Percentiles rank a stretch among this genome's conserved stretches.
These are phyloP conservation scores for Cymbopogon flexuosus DNA, from an alignment of 202 grass and related monocot genomes.

Conservation along the genomic window DNA sequence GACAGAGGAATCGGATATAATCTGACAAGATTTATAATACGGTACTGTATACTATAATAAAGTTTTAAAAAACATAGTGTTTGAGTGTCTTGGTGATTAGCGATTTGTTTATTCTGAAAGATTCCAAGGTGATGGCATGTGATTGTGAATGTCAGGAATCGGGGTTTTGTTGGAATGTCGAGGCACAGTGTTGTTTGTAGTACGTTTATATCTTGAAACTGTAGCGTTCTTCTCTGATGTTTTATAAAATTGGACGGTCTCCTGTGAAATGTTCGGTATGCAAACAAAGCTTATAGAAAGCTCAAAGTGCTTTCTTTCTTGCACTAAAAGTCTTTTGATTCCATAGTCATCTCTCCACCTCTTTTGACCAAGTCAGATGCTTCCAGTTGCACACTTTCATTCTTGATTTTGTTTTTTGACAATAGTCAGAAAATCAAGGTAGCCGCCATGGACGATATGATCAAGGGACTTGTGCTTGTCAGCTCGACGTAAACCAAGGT, in stretches of 20 bases:
- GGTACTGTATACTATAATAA: too few species aligned
- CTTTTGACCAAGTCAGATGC: neutral
- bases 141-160: neutral
- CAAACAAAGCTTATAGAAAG: neutral
- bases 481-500: too few species aligned
- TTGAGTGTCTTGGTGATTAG: neutral
- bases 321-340: neutral
- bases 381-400: neutral
- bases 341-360: neutral
- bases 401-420: neutral
- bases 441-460: neutral
- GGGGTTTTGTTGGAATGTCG: neutral
- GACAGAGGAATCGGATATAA: slow-evolving; percentile 35
- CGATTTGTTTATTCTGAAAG: slow-evolving; percentile 7
- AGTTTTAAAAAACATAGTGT: neutral
- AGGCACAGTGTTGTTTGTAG: neutral
- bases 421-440: too few species aligned
- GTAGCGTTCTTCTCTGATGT: neutral
- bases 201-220: neutral
- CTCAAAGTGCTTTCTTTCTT: neutral
- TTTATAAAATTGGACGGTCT: neutral
- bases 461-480: neutral
- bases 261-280: neutral
- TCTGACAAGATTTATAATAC: neutral
- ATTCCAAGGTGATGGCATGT: slow-evolving; percentile 21